phyloP scores from a whole-genome alignment of 345 rosid genomes.

The Sisymbrium irio region DNA sequence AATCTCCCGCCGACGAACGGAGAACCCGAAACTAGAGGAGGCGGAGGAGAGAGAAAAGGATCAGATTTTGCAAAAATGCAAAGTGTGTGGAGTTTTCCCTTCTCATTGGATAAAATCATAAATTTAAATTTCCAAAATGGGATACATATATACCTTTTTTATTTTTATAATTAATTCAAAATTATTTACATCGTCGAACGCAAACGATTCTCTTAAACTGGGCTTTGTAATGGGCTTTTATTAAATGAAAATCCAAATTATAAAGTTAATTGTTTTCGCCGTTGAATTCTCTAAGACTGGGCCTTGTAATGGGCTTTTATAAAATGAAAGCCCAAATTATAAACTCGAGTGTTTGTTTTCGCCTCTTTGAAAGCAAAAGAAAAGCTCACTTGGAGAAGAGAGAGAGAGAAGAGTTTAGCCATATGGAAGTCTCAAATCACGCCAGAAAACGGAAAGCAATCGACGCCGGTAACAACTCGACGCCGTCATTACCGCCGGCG shows the following conservation, averaged over 20 bases:
- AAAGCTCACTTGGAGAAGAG: neutral
- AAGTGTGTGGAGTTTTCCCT: constrained; percentile 5
- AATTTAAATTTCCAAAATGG: neutral
- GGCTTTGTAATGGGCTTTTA: too few relatives aligned
- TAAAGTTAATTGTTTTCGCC: too few relatives aligned
- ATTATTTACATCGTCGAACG: neutral
- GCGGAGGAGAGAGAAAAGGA: constrained; percentile 9
- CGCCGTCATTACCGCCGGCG: constrained; percentile 21
- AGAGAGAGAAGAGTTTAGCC: constrained; percentile 8
- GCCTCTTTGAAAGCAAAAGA: neutral
- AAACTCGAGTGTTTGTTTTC: neutral
- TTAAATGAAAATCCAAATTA: too few relatives aligned
- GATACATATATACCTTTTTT: too few relatives aligned
- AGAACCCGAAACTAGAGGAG: constrained; percentile 5
- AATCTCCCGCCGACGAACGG: constrained; percentile 23
- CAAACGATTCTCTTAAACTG: too few relatives aligned
- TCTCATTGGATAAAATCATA: neutral
- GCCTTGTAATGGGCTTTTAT: neutral
- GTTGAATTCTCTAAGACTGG: too few relatives aligned
- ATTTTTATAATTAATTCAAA: too few relatives aligned
- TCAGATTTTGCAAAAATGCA: constrained; percentile 17
- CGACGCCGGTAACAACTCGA: constrained; percentile 18
- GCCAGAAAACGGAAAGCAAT: constrained; percentile 38
- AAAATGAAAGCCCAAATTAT: too few relatives aligned
- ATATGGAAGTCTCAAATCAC: constrained; percentile 41